These are phyloP conservation scores for Rhododendron henanense DNA, from an alignment of 148 eudicot genomes.

Conservation along the genomic window DNA sequence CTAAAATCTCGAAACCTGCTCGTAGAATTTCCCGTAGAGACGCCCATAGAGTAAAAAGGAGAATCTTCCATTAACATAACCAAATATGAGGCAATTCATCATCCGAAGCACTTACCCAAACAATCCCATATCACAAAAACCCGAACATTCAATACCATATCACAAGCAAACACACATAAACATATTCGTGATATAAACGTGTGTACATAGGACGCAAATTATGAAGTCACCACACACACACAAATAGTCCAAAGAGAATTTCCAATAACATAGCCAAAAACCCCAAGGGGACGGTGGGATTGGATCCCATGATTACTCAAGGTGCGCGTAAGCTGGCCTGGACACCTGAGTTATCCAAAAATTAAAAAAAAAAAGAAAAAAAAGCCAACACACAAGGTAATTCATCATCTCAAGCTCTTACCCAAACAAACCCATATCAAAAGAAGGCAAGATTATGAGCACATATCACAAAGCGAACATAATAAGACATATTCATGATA, in stretches of 20 bases:
- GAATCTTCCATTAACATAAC: background rate
- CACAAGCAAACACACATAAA: background rate
- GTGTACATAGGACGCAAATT: background rate
- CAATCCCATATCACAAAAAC: background rate
- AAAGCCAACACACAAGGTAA: background rate
- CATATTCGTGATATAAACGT: background rate
- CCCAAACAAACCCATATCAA: background rate
- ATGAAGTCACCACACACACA: too few species aligned
- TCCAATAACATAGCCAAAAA: background rate
- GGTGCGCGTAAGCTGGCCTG: background rate
- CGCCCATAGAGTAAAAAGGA: background rate
- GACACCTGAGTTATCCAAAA: background rate
- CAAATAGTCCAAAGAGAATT: too few species aligned
- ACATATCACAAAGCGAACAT: background rate
- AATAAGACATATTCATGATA: background rate
- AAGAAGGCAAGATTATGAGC: background rate
- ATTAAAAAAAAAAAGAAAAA: too few species aligned
- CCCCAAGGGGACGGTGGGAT: background rate
- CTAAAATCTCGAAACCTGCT: background rate
- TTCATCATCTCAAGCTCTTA: background rate
- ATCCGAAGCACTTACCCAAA: background rate
- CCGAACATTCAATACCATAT: background rate
- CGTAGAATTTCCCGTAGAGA: background rate
- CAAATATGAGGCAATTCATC: background rate
- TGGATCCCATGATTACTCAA: background rate